phyloP scores from a whole-genome alignment of 805 yeast species.

The Teunomyces pallodes region DNA sequence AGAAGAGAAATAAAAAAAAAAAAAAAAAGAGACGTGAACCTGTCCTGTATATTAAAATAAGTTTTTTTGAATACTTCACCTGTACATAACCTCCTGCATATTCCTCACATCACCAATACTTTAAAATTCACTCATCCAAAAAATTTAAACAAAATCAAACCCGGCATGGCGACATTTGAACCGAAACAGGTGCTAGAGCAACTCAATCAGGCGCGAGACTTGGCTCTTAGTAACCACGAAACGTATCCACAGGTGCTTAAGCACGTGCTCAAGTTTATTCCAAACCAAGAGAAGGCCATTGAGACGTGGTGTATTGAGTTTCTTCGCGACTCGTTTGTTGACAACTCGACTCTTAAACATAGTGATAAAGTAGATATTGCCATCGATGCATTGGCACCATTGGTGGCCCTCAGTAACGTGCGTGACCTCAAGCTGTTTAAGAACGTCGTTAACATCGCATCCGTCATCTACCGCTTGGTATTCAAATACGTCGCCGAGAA shows the following conservation, averaged over 20 bases:
- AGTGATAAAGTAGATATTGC: constrained; percentile 38
- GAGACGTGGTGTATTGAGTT: constrained; percentile 43
- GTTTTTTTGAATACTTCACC: background rate
- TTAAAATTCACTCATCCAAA: background rate
- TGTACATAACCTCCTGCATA: background rate
- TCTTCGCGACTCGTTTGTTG: constrained; percentile 35
- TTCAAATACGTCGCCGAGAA: constrained; percentile 46
- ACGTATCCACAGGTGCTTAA: constrained; percentile 44
- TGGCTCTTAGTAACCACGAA: constrained; percentile 29
- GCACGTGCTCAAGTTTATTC: constrained; percentile 37
- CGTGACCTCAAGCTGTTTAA: constrained; percentile 31
- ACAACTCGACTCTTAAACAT: constrained; percentile 16
- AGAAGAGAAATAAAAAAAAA: background rate
- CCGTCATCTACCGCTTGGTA: constrained; percentile 42
- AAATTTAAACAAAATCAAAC: background rate
- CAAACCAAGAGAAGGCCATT: constrained; percentile 31
- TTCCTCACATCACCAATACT: too few species aligned
- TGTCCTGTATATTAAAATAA: too few species aligned
- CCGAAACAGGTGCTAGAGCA: constrained; percentile 22
- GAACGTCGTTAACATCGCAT: constrained; percentile 33
- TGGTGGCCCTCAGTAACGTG: constrained; percentile 25
- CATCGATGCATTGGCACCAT: constrained; percentile 36
- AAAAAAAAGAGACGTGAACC: background rate
- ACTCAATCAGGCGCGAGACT: constrained; percentile 36
- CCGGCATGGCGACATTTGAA: constrained; percentile 6